phyloP scores from a whole-genome alignment of 257 asterid species.

The Gentiana dahurica region DNA sequence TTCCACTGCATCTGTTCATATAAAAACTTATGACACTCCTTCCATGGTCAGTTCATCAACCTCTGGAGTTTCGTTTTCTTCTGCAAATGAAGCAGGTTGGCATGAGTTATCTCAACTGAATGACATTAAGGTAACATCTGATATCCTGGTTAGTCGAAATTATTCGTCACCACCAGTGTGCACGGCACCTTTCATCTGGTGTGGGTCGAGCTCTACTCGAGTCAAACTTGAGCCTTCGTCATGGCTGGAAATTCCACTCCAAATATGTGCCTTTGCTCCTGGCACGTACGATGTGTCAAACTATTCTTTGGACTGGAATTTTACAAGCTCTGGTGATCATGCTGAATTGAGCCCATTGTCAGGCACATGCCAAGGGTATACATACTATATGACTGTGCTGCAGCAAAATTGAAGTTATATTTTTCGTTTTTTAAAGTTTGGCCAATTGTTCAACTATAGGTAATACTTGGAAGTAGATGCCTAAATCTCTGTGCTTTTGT shows the following conservation, averaged over 20 bases:
- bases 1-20: constrained; percentile 35
- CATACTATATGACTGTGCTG: constrained; percentile 62
- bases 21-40: constrained; percentile 42
- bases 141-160: constrained; percentile 30
- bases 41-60: constrained; percentile 15
- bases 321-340: constrained; percentile 13
- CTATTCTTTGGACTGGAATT: constrained; percentile 69
- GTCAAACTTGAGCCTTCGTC: constrained; percentile 51
- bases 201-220: constrained; percentile 61
- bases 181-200: constrained; percentile 72
- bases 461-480: constrained; percentile 6
- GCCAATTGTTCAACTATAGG: background rate
- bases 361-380: constrained; percentile 62
- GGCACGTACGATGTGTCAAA: constrained; percentile 87
- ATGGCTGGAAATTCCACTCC: constrained; percentile 48
- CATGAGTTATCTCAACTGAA: constrained; percentile 37
- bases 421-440: background rate
- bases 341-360: constrained; percentile 24
- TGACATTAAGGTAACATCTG: constrained; percentile 48
- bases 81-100: constrained; percentile 82
- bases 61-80: constrained; percentile 22
- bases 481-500: constrained; percentile 17
- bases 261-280: constrained; percentile 60
- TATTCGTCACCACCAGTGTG: constrained; percentile 23
- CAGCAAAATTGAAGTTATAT: constrained; percentile 35